Evolutionary conservation across 2,329 filamentous ascomycete species (phyloP).

Genomic region (Fusarium napiforme): DNA sequence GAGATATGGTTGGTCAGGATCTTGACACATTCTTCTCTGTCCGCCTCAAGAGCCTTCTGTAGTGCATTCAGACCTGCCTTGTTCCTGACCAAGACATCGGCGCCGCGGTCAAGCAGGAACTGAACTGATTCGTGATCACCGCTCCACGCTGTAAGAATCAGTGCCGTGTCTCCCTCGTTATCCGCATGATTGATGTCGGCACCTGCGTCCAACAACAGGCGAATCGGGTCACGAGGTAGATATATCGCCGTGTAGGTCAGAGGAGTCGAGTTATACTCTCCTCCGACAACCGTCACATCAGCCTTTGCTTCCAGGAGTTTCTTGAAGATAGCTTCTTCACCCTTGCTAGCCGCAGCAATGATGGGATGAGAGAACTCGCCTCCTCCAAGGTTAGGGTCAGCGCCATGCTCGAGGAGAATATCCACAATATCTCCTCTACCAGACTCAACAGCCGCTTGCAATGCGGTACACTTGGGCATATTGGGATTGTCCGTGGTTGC

Average conservation of each 20-base stretch:
- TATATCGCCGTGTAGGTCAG: constrained; percentile 52
- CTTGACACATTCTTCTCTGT: constrained; percentile 42
- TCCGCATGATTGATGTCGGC: constrained; percentile 53
- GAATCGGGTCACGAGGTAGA: constrained; percentile 47
- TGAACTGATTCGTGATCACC: constrained; percentile 42
- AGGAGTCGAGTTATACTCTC: constrained; percentile 49
- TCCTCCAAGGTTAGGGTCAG: constrained; percentile 52
- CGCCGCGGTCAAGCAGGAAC: constrained; percentile 22
- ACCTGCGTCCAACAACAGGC: constrained; percentile 49
- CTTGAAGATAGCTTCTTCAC: constrained; percentile 51
- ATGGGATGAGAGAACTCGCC: constrained; percentile 50
- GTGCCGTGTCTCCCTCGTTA: constrained; percentile 51
- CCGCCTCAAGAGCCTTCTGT: not conserved
- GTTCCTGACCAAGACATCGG: constrained; percentile 17
- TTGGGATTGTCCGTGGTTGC: constrained; percentile 43
- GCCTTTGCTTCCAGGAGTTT: constrained; percentile 50
- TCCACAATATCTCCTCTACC: constrained; percentile 50
- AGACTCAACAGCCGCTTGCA: constrained; percentile 54
- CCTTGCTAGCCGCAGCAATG: constrained; percentile 50
- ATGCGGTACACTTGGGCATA: constrained; percentile 50
- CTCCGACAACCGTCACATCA: constrained; percentile 51
- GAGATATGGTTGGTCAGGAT: constrained; percentile 49
- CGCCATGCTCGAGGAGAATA: constrained; percentile 51
- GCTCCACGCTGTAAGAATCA: constrained; percentile 50
- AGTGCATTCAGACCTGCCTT: constrained; percentile 8